Evolutionary conservation across 306 rosid species (phyloP), one percentile per base, ranked within the genome.

Genomic region (Prunus mume): DNA sequence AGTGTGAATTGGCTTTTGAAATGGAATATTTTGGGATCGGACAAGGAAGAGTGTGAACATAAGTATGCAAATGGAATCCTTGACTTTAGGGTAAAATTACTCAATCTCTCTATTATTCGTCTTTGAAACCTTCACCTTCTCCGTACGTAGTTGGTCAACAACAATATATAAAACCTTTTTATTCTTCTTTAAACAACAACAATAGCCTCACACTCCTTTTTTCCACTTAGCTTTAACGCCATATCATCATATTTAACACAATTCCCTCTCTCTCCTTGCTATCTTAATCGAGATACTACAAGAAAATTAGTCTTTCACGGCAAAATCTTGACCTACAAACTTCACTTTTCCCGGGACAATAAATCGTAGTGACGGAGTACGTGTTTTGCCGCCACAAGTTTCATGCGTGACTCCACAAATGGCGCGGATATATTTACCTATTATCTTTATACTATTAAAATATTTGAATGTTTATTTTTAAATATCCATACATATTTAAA

Each of bases 31-130:
- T 75, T 20, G 45, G 68, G 41, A 63, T 28, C 20, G 12, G 43
- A 28, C 41, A 17, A 14, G 20, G 51, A 11, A 7, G 30, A 63
- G 41, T 63, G 85, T 88, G 93, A 88, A 86, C 78, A 22, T 1
- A 22, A n/a, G 41, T 43, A 6, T 54, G 62, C 47, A 73, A 62
- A 76, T 12, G 81, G 91, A 68, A 88, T 88, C 88, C 83, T 86
- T 79, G 85, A 82, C 84, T 71, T 71, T 24, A 63, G 50, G 45
- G 30, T 8, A 15, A 30, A 1, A 63, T 28, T 3, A 63, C 6
- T 27, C 4, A 30, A 63, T 30, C 3, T 6, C 13, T 30, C 8
- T 30, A 30, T 28, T 52, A 3, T 49, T 49, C 19, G 58, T 52
- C 58, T 15, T 63, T 63, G 45, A 34, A 51, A 43, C 43, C 82